Conservation (phyloP, 2,329 filamentous ascomycete species). For the Volutella citrinella region DNA sequence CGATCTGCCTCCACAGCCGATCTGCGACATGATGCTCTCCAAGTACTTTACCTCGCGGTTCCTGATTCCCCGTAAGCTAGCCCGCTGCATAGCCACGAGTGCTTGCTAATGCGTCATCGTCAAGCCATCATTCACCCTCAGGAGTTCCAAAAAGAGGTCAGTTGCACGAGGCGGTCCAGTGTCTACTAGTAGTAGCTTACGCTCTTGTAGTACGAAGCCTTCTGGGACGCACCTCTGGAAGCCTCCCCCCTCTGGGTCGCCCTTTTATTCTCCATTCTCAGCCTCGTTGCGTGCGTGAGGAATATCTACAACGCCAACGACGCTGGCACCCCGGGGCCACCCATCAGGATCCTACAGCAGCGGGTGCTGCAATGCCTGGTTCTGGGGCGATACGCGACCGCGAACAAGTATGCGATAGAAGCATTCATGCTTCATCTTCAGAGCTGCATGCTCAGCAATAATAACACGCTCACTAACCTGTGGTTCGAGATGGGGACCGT, state of each 20-base stretch:
- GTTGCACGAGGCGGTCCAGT: neutral
- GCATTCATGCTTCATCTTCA: conserved; percentile 40
- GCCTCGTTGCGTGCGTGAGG: conserved; percentile 32
- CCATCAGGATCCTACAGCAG: conserved; percentile 16
- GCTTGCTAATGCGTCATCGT: too few species aligned
- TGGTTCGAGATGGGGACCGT: conserved; percentile 44
- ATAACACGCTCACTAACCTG: conserved; percentile 33
- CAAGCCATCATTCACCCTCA: conserved; percentile 26
- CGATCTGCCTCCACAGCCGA: conserved; percentile 20
- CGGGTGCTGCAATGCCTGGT: conserved; percentile 40
- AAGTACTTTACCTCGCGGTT: conserved; percentile 27
- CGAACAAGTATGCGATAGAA: conserved; percentile 40
- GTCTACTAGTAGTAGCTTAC: neutral
- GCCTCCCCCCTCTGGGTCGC: conserved; percentile 44
- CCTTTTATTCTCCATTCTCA: conserved; percentile 42
- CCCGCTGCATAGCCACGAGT: rapidly evolving
- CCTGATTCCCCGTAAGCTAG: conserved; percentile 21
- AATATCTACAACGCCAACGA: conserved; percentile 17
- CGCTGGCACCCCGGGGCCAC: conserved; percentile 16
- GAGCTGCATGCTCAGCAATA: conserved; percentile 27
- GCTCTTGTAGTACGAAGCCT: conserved; percentile 42
- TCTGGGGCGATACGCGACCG: conserved; percentile 41
- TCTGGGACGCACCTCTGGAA: conserved; percentile 37
- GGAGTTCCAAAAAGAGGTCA: conserved; percentile 27
- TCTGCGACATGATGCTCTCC: conserved; percentile 29